Evolutionary conservation across 2,329 filamentous ascomycete genomes (phyloP).

Genomic region (Fusarium transvaalense): DNA sequence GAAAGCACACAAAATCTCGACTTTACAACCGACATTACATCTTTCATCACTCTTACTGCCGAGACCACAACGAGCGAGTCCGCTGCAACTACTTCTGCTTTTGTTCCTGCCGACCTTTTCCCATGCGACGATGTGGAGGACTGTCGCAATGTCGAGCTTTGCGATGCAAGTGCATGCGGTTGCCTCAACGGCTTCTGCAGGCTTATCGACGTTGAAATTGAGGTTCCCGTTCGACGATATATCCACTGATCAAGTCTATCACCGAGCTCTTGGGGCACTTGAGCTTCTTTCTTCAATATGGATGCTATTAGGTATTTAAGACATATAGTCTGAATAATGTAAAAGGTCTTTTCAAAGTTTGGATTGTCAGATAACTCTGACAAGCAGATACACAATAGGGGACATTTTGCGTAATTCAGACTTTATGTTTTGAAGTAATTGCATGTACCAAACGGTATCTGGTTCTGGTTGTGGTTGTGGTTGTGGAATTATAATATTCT

Average conservation of each 20-base stretch:
- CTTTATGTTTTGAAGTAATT: background rate
- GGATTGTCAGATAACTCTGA: background rate
- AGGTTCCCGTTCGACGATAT: background rate
- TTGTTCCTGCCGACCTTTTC: background rate
- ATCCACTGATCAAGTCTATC: no score
- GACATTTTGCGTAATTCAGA: background rate
- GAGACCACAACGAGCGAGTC: background rate
- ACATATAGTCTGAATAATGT: background rate
- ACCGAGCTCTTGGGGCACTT: no score
- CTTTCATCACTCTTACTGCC: background rate
- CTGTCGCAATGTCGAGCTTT: background rate
- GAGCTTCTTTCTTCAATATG: no score
- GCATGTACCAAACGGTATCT: background rate
- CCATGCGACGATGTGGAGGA: background rate
- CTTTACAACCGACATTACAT: constrained; percentile 3
- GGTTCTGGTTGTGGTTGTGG: no score
- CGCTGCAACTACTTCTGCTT: background rate
- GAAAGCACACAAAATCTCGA: background rate
- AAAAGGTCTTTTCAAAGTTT: background rate
- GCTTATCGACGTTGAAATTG: background rate
- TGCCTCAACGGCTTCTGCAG: background rate
- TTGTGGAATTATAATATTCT: no score
- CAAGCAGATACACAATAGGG: background rate
- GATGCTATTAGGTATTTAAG: background rate
- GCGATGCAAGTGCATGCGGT: background rate